A percentile compares a stretch with the other conserved stretches of the same genome.
phyloP scores from a whole-genome alignment of 2,329 filamentous ascomycete genomes.

The Aureobasidium pullulans region DNA sequence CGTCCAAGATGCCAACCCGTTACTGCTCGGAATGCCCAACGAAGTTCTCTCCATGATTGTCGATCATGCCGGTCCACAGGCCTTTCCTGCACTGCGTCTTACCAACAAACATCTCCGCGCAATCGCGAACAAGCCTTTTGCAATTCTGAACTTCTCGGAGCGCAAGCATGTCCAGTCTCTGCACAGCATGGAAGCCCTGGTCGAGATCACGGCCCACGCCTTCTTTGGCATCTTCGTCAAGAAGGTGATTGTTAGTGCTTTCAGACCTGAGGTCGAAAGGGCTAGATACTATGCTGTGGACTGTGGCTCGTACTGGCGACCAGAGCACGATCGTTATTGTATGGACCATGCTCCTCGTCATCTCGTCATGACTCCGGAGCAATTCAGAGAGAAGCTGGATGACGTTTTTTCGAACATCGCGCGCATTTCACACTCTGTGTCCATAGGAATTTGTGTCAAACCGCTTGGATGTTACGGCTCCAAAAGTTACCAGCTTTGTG shows the following conservation, averaged over 20 bases:
- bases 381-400: neutral
- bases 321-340: neutral
- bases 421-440: neutral
- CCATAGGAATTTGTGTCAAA: neutral
- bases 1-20: no score
- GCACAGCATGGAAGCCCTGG: neutral
- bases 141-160: neutral
- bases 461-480: neutral
- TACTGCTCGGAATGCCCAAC: neutral
- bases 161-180: neutral
- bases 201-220: slow-evolving; percentile 3
- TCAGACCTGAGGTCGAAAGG: neutral
- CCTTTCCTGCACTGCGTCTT: neutral
- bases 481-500: neutral
- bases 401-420: neutral
- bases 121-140: neutral
- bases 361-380: neutral
- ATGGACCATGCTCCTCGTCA: neutral
- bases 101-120: neutral
- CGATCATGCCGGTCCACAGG: neutral
- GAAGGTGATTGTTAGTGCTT: neutral
- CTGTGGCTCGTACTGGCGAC: neutral
- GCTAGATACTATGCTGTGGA: neutral
- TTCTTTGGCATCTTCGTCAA: slow-evolving; percentile 1
- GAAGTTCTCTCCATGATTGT: neutral